Evolutionary conservation across 345 rosid genomes (phyloP).

Genomic region (Eucalyptus tenuipes): DNA sequence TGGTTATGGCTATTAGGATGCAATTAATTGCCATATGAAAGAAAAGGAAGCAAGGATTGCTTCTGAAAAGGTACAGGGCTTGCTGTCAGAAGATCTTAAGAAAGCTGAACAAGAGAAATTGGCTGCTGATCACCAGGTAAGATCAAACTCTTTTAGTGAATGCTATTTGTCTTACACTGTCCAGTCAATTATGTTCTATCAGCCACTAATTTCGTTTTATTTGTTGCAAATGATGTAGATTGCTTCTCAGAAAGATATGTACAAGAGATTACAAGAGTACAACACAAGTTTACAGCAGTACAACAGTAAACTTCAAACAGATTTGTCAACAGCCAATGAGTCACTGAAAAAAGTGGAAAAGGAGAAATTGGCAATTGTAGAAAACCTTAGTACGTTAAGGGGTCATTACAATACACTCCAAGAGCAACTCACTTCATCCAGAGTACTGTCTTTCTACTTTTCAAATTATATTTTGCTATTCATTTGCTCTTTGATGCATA

Average conservation of each 20-base stretch:
- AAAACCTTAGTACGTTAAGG: slow-evolving; percentile 72
- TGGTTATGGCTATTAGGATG: slow-evolving; percentile 36
- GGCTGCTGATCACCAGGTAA: slow-evolving; percentile 66
- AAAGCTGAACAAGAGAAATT: slow-evolving; percentile 53
- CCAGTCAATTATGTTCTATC: background rate
- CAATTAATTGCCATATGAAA: slow-evolving; percentile 37
- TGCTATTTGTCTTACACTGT: background rate
- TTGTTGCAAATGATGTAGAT: slow-evolving; percentile 25
- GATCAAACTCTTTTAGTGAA: background rate
- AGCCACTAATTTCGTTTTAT: background rate
- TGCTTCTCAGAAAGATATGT: slow-evolving; percentile 50
- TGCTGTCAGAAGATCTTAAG: slow-evolving; percentile 56
- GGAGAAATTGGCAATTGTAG: slow-evolving; percentile 68
- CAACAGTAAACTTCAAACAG: slow-evolving; percentile 62
- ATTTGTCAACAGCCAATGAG: slow-evolving; percentile 45
- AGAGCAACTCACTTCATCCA: slow-evolving; percentile 56
- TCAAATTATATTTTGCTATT: background rate
- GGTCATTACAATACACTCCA: slow-evolving; percentile 78
- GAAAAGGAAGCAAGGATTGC: slow-evolving; percentile 58
- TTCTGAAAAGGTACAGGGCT: slow-evolving; percentile 44
- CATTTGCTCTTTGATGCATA: background rate
- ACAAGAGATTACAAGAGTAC: slow-evolving; percentile 77
- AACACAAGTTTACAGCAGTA: slow-evolving; percentile 74
- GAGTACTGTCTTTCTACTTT: slow-evolving; percentile 29
- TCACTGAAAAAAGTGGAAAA: slow-evolving; percentile 56